phyloP scores from a whole-genome alignment of 129 eudicot genomes.

The Helianthus annuus region DNA sequence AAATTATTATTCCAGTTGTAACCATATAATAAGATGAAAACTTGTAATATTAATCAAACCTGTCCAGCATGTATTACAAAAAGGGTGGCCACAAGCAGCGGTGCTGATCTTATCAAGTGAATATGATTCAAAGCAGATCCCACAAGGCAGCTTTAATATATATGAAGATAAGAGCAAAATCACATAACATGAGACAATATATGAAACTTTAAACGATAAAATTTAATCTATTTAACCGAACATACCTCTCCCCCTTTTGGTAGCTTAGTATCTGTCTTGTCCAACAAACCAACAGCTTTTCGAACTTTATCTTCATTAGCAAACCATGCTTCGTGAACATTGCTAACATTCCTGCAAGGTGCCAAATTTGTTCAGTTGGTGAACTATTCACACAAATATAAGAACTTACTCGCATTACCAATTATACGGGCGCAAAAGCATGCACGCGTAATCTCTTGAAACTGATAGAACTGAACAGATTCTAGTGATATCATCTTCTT shows the following conservation, averaged over 20 bases:
- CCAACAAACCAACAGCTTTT: slow-evolving; percentile 31
- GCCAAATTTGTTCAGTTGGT: neutral
- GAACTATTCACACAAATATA: neutral
- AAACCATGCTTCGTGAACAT: slow-evolving; percentile 88
- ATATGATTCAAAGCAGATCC: slow-evolving; percentile 43
- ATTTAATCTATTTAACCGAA: neutral
- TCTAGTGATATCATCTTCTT: slow-evolving; percentile 60
- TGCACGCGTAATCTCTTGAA: slow-evolving; percentile 61
- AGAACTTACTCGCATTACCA: slow-evolving; percentile 43
- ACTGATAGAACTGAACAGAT: slow-evolving; percentile 69
- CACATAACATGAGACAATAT: neutral
- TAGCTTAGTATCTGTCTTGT: slow-evolving; percentile 7
- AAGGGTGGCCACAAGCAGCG: slow-evolving; percentile 46
- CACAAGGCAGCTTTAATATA: slow-evolving; percentile 31
- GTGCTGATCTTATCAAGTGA: neutral
- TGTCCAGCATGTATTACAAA: slow-evolving; percentile 43
- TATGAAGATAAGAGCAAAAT: neutral
- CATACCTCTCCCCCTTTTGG: slow-evolving; percentile 47
- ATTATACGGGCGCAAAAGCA: slow-evolving; percentile 65
- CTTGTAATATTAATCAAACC: neutral
- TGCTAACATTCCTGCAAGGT: slow-evolving; percentile 62
- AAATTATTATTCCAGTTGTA: slow-evolving; percentile 12
- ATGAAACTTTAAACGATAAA: neutral
- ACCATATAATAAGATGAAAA: slow-evolving; percentile 8
- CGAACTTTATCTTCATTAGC: slow-evolving; percentile 64